Evolutionary conservation across 2,329 filamentous ascomycete species (phyloP), one percentile per base, ranked within the genome.

Genomic region (Epicoccum sorghinum): DNA sequence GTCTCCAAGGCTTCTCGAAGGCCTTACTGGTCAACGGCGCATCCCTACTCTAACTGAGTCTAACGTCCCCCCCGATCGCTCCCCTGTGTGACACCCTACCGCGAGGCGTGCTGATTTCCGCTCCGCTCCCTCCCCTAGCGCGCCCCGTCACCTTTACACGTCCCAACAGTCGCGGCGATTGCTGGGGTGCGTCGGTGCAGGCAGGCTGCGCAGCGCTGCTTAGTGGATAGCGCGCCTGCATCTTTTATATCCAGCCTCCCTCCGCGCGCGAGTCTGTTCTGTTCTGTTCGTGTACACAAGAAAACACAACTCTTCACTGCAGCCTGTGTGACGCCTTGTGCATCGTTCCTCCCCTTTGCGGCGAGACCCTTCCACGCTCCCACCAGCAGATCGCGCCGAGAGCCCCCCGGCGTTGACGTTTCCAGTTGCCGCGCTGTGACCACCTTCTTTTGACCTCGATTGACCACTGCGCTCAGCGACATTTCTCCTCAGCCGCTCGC

Each of bases 121-220:
- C 65, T 67, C 64, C 68, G 60, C 68, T 52, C 68, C 61, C 65
- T 62, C 57, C 58, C 59, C 62, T 67, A 65, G 67, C 64, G 61
- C 64, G 59, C 61, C 64, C 60, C 60, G 54, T 63, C 59, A 59
- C 65, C 52, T 54, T 63, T 51, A 52, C 60, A 56, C 52, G 55
- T 60, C 62, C 46, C 64, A 61, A 61, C 67, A 61, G 55, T 65
- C 56, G 14, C 22, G 18, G 27, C 40, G 25, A 44, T 18, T 44
- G 41, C 45, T 47, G 55, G 50, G 52, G 58, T 54, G 50, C 33
- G 24, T 49, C 13, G 30, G 7, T 30, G 29, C 29, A 30, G 29
- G 30, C 14, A 18, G 18, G 18, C 18, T 50, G 48, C 48, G 25
- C 35, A 27, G 24, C 9, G 47, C 47, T 33, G 40, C 40, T 45